Conservation (phyloP, 2,329 filamentous ascomycete genomes). For the Gnomoniopsis smithogilvyi region DNA sequence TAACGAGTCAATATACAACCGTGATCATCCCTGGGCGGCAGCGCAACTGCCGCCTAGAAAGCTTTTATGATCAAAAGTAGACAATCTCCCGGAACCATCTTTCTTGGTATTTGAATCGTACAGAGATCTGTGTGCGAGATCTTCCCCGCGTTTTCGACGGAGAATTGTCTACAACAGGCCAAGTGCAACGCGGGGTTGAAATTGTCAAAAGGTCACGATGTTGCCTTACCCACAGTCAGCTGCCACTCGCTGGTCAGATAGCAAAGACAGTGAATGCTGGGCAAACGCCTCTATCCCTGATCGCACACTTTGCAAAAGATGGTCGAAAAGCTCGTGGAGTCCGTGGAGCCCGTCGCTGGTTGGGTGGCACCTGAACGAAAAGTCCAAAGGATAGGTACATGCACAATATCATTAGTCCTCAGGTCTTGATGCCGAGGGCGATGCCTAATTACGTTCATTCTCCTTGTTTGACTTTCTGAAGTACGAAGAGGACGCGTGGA, state of each 20-base stretch:
- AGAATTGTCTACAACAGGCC: not conserved
- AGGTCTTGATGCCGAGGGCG: not conserved
- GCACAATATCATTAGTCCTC: not conserved
- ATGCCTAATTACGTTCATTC: not conserved
- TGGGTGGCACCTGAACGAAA: not conserved
- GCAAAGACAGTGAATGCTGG: not conserved
- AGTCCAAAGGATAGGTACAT: not conserved
- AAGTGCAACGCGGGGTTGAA: not conserved
- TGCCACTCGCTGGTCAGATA: not conserved
- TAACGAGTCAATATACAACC: not conserved
- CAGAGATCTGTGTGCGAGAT: not conserved
- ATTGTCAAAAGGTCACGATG: not conserved
- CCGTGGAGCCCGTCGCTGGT: too few relatives aligned
- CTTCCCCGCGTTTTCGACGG: not conserved
- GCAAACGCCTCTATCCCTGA: not conserved
- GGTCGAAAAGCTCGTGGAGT: too few relatives aligned
- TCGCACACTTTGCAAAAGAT: not conserved
- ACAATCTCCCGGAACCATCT: too few relatives aligned
- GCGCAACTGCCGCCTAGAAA: too few relatives aligned
- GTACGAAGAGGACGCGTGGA: too few relatives aligned
- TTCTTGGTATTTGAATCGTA: not conserved
- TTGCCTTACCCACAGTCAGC: not conserved
- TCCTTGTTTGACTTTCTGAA: not conserved
- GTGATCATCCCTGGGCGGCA: too few relatives aligned
- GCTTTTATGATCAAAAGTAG: too few relatives aligned